Evolutionary conservation across 148 eudicot genomes (phyloP).

Genomic region (Suaeda aralocaspica): DNA sequence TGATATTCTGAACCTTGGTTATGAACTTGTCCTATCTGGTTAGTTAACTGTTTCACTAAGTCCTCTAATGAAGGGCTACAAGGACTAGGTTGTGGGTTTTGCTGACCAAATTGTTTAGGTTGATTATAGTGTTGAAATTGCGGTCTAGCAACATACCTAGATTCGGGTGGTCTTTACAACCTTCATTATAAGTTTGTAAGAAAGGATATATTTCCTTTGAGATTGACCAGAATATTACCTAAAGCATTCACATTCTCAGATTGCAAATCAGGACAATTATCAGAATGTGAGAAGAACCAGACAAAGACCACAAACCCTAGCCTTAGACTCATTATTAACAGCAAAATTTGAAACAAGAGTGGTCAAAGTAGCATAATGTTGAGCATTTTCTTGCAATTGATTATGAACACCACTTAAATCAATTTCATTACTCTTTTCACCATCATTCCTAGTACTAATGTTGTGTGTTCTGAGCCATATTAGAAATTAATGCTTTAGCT

Average conservation of each 20-base stretch:
- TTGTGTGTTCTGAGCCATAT: no score
- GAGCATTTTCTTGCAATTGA: no score
- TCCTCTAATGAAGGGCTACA: constrained; percentile 9
- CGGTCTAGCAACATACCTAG: neutral
- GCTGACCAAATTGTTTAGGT: neutral
- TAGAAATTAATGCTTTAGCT: no score
- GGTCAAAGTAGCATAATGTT: no score
- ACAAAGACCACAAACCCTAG: neutral
- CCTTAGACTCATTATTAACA: no score
- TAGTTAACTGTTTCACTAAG: constrained; percentile 6
- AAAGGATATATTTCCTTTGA: constrained; percentile 11
- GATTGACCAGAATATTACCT: neutral
- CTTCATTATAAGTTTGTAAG: constrained; percentile 8
- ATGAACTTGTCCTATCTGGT: constrained; percentile 6
- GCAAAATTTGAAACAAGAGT: no score
- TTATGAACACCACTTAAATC: no score
- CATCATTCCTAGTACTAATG: no score
- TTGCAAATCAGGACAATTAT: neutral
- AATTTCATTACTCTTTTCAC: no score
- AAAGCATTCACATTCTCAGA: constrained; percentile 16
- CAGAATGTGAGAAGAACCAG: neutral
- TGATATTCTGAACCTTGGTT: neutral
- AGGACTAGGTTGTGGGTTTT: neutral
- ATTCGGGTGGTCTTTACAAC: constrained; percentile 12
- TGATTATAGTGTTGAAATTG: no score